These are phyloP conservation scores for Aspergillus luchuensis DNA, from an alignment of 2,329 filamentous ascomycete species.

Conservation along the genomic window DNA sequence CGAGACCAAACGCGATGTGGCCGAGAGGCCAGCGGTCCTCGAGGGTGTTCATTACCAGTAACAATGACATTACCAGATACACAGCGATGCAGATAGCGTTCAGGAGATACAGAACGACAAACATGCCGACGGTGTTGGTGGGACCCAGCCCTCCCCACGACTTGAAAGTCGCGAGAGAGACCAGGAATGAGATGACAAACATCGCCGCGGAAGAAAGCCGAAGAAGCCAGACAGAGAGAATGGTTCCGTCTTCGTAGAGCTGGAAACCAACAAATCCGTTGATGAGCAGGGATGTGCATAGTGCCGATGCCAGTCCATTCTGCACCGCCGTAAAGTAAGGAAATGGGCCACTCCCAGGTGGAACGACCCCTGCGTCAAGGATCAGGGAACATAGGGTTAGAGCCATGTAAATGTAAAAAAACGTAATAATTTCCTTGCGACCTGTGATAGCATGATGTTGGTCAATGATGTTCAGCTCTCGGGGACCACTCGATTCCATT, in stretches of 20 bases:
- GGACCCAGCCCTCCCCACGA: constrained; percentile 83
- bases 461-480: neutral
- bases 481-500: no score
- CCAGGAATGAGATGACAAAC: constrained; percentile 82
- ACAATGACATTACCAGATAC: constrained; percentile 82
- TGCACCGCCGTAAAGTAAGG: constrained; percentile 91
- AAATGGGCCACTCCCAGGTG: constrained; percentile 76
- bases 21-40: constrained; percentile 95
- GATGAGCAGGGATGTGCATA: constrained; percentile 87
- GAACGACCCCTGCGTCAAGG: constrained; percentile 89
- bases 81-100: constrained; percentile 84
- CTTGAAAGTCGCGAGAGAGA: constrained; percentile 91
- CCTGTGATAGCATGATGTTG: constrained; percentile 44
- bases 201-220: constrained; percentile 75
- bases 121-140: constrained; percentile 82
- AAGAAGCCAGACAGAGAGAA: constrained; percentile 89
- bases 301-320: constrained; percentile 78
- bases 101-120: constrained; percentile 87
- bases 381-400: constrained; percentile 86
- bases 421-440: constrained; percentile 74
- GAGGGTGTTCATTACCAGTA: constrained; percentile 85
- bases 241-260: constrained; percentile 94
- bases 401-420: constrained; percentile 96
- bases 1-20: constrained; percentile 84
- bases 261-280: constrained; percentile 99